Evolutionary conservation across 2,329 filamentous ascomycete species (phyloP).

Genomic region (Aspergillus proliferans): DNA sequence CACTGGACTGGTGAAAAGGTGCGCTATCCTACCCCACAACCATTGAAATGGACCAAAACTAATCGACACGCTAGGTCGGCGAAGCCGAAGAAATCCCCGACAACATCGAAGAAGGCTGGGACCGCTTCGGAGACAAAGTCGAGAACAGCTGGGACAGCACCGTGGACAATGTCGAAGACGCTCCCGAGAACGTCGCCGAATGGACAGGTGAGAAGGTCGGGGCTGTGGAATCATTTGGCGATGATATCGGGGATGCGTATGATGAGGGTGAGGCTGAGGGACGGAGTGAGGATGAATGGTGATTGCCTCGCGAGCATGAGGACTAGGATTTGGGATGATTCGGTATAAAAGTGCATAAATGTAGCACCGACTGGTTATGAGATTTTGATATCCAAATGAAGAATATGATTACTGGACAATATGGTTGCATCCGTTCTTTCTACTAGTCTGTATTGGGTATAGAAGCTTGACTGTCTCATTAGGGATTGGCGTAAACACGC

Average conservation of each 20-base stretch:
- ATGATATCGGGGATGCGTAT: constrained; percentile 39
- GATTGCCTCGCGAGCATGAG: not conserved
- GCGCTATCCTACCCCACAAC: constrained; percentile 3
- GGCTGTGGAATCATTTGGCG: constrained; percentile 38
- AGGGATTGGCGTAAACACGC: too few relatives aligned
- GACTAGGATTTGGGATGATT: too few relatives aligned
- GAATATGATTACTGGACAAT: not conserved
- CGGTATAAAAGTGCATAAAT: too few relatives aligned
- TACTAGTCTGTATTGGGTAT: too few relatives aligned
- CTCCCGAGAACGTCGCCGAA: constrained; percentile 21
- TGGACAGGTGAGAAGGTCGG: constrained; percentile 39
- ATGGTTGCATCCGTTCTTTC: too few relatives aligned
- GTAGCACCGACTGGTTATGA: too few relatives aligned
- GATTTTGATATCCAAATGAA: too few relatives aligned
- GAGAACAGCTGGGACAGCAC: constrained; percentile 22
- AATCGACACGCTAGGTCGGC: constrained; percentile 20
- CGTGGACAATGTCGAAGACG: constrained; percentile 20
- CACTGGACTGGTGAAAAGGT: constrained; percentile 39
- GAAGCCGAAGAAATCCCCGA: constrained; percentile 38
- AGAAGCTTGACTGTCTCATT: too few relatives aligned
- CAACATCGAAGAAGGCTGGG: constrained; percentile 27
- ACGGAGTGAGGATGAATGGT: constrained; percentile 13
- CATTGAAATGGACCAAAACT: not conserved
- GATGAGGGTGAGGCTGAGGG: constrained; percentile 34
- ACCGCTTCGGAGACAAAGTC: constrained; percentile 18